Percentiles rank a stretch among this genome's conserved stretches.
Conservation (phyloP, 306 rosid species). For the Lathyrus oleraceus region DNA sequence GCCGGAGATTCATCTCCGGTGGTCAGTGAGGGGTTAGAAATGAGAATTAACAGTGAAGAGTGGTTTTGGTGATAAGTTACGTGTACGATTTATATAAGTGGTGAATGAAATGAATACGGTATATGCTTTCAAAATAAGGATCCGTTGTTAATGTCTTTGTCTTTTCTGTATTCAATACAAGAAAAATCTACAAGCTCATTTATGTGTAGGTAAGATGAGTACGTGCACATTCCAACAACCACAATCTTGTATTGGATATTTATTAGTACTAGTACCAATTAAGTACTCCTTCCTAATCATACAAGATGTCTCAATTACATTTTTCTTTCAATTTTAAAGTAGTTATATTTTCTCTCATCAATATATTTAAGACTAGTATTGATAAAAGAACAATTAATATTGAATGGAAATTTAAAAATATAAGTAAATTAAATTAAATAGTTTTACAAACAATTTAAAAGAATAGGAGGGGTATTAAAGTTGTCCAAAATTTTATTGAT, state of each 20-base stretch:
- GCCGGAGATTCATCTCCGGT: constrained; percentile 65
- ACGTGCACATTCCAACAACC: not conserved
- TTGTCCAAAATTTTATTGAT: too few species aligned
- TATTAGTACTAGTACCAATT: too few species aligned
- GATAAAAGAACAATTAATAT: too few species aligned
- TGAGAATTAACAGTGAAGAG: not conserved
- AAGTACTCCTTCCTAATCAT: too few species aligned
- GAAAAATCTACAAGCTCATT: not conserved
- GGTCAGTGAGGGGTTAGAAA: not conserved
- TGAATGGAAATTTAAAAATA: too few species aligned
- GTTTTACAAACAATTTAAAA: too few species aligned
- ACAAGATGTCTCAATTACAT: too few species aligned
- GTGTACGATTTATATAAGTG: not conserved
- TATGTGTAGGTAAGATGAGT: not conserved
- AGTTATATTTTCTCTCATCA: too few species aligned
- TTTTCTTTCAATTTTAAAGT: too few species aligned
- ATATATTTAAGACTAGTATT: too few species aligned
- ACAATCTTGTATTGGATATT: not conserved
- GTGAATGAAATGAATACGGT: not conserved
- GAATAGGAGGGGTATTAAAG: too few species aligned
- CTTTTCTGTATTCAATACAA: not conserved
- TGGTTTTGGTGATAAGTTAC: not conserved
- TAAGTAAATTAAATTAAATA: too few species aligned
- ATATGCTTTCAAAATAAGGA: constrained; percentile 34
- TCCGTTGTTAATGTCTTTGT: constrained; percentile 1